Conservation (phyloP, 805 yeast species). For the Candida sithepensis region DNA sequence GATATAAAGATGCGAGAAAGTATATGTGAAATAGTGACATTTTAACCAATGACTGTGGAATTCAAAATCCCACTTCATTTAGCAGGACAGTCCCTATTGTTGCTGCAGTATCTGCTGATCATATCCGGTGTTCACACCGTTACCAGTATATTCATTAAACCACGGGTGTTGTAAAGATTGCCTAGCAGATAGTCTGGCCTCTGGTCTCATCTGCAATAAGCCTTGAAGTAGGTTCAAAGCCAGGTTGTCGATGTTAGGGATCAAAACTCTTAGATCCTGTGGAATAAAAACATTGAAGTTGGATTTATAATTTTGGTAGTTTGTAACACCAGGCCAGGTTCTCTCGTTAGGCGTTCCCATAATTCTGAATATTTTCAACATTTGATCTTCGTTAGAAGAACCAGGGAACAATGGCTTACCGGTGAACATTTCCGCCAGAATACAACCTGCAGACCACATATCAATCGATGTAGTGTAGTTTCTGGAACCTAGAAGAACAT, state of each 20-base stretch:
- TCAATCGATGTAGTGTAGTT: conserved; percentile 96
- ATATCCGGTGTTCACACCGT: conserved; percentile 7
- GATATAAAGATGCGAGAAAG: not conserved
- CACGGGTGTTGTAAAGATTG: conserved; percentile 69
- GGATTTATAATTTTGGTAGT: conserved; percentile 79
- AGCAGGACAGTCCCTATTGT: conserved; percentile 4
- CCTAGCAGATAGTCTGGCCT: conserved; percentile 55
- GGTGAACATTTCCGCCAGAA: conserved; percentile 97
- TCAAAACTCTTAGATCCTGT: conserved; percentile 71
- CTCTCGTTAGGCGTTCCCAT: conserved; percentile 97
- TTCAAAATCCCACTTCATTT: not conserved
- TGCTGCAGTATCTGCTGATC: conserved; percentile 8
- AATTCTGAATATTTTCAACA: conserved; percentile 83
- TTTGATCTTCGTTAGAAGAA: conserved; percentile 91
- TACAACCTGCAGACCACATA: conserved; percentile 98
- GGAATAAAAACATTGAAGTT: conserved; percentile 85
- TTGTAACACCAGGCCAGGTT: conserved; percentile 96
- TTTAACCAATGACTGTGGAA: not conserved
- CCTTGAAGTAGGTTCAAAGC: conserved; percentile 65
- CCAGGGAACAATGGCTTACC: conserved; percentile 97
- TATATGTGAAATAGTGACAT: not conserved
- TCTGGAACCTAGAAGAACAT: conserved; percentile 89
- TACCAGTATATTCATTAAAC: conserved; percentile 66
- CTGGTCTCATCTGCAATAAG: conserved; percentile 59
- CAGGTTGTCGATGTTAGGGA: conserved; percentile 66